Evolutionary conservation across 192 early-diverging fungal genomes (phyloP).

Genomic region (Umbelopsis sp.): DNA sequence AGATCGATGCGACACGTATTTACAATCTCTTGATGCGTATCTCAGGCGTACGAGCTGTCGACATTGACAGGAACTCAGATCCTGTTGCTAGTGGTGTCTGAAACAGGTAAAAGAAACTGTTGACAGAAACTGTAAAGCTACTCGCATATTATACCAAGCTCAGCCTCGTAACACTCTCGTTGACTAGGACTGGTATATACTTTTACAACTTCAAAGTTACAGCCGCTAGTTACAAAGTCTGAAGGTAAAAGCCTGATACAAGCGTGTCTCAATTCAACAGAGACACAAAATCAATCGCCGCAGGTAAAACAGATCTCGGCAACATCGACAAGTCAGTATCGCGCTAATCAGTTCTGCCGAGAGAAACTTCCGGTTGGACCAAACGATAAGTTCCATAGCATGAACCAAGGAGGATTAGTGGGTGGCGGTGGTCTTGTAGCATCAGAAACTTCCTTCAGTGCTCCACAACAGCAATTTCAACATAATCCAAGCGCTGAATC

Average conservation of each 20-base stretch:
- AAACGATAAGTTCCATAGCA: background rate
- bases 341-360: background rate
- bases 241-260: slow-evolving; percentile 94
- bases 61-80: slow-evolving; percentile 96
- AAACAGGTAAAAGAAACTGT: slow-evolving; percentile 67
- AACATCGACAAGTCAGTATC: no score
- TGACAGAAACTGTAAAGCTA: background rate
- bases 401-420: background rate
- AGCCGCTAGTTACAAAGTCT: slow-evolving; percentile 86
- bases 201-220: slow-evolving; percentile 91
- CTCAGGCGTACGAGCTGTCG: slow-evolving; percentile 84
- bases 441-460: background rate
- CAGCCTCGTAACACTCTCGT: background rate
- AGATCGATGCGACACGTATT: background rate
- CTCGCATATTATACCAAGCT: background rate
- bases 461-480: background rate
- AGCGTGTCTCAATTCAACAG: slow-evolving; percentile 84
- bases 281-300: slow-evolving; percentile 28
- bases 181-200: slow-evolving; percentile 84
- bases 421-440: background rate
- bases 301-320: background rate
- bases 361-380: background rate
- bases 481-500: background rate
- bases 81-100: slow-evolving; percentile 86
- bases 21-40: background rate